Conservation (phyloP, 768 basidiomycete species). For the Podaxis sp. region DNA sequence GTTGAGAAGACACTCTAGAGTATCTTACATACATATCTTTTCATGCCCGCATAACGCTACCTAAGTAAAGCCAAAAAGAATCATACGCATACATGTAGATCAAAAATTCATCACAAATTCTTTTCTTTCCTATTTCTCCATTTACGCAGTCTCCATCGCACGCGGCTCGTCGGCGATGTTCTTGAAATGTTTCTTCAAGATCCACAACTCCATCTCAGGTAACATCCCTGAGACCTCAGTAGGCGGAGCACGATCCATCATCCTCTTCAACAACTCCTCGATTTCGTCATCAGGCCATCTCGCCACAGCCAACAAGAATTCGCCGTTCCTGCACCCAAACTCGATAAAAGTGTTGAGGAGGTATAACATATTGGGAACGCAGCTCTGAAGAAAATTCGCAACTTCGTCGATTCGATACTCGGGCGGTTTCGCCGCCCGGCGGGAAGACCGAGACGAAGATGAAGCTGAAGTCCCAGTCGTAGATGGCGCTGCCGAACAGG, state of each 20-base stretch:
- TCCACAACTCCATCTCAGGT: neutral
- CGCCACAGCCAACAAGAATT: neutral
- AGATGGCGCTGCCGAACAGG: too few relatives aligned
- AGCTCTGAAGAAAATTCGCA: slow-evolving; percentile 3
- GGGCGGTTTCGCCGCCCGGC: too few relatives aligned
- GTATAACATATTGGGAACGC: slow-evolving; percentile 5
- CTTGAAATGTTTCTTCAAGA: slow-evolving; percentile 3
- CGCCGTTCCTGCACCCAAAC: slow-evolving; percentile 1
- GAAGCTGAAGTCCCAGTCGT: too few relatives aligned
- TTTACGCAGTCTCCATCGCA: neutral
- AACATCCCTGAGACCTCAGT: neutral
- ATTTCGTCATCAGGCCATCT: neutral
- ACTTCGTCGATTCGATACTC: neutral
- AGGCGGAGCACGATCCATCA: neutral
- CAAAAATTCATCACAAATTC: neutral
- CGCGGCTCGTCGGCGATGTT: neutral
- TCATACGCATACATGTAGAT: neutral
- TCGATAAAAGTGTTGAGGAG: slow-evolving; percentile 6
- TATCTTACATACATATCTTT: too few relatives aligned
- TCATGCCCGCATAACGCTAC: too few relatives aligned
- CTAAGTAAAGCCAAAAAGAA: neutral
- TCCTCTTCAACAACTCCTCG: slow-evolving; percentile 4
- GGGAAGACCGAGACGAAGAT: too few relatives aligned
- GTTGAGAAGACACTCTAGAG: too few relatives aligned
- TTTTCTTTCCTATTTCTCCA: neutral